These are phyloP conservation scores for Crithidia acanthocephali DNA, from an alignment of 208 protist species.

Conservation along the genomic window DNA sequence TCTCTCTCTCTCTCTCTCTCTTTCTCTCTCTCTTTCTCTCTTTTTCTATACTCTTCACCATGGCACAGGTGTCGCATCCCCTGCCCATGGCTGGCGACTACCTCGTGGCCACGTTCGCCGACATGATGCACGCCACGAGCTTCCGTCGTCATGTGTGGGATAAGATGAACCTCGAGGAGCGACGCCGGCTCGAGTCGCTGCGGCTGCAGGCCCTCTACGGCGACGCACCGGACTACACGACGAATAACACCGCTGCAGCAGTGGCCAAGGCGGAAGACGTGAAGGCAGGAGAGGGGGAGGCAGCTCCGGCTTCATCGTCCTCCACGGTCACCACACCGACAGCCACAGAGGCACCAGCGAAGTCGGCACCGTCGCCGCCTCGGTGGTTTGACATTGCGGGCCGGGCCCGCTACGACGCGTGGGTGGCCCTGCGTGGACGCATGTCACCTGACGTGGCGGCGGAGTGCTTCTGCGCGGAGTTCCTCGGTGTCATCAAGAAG, in stretches of 20 bases:
- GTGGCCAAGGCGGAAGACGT: background rate
- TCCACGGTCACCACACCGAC: too few species aligned
- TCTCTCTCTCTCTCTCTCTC: background rate
- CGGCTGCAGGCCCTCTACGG: slow-evolving; percentile 73
- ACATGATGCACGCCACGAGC: slow-evolving; percentile 45
- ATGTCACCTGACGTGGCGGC: slow-evolving; percentile 68
- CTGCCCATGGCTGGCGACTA: slow-evolving; percentile 30
- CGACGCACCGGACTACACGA: slow-evolving; percentile 47
- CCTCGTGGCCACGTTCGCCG: slow-evolving; percentile 28
- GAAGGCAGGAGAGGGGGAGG: background rate
- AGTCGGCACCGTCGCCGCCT: slow-evolving; percentile 14
- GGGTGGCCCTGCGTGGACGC: slow-evolving; percentile 57
- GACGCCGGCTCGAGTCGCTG: slow-evolving; percentile 65
- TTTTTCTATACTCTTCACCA: background rate
- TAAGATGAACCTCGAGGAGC: slow-evolving; percentile 43
- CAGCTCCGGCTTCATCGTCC: background rate
- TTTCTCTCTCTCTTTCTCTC: background rate
- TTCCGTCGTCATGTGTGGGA: slow-evolving; percentile 43
- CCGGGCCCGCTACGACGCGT: slow-evolving; percentile 45
- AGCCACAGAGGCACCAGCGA: background rate
- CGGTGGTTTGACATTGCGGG: slow-evolving; percentile 75
- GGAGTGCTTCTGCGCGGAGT: slow-evolving; percentile 74
- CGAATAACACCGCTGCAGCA: background rate
- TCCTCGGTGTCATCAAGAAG: slow-evolving; percentile 61
- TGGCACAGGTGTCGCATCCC: background rate